Conservation (phyloP, 495 filamentous ascomycete genomes). For the Hypoxylon rickii region DNA sequence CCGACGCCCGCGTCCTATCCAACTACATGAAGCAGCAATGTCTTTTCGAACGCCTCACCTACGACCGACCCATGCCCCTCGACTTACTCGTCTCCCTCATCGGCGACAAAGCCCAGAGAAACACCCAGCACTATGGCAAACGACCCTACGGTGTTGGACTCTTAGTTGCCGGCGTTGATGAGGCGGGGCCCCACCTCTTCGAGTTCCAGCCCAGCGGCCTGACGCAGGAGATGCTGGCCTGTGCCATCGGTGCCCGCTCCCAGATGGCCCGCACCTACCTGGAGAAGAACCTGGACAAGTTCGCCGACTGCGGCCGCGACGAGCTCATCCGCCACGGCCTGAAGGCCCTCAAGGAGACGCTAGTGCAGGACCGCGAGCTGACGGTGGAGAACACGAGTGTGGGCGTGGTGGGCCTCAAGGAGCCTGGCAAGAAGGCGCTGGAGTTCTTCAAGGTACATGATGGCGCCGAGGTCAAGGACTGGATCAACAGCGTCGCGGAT, state of each 20-base stretch:
- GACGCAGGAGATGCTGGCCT: conserved; percentile 95
- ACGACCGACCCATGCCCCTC: conserved; percentile 88
- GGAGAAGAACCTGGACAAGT: conserved; percentile 85
- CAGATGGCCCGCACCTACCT: conserved; percentile 98
- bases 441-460: conserved; percentile 94
- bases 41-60: conserved; percentile 91
- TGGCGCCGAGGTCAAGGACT: conserved; percentile 81
- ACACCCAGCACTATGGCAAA: conserved; percentile 97
- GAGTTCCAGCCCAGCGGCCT: conserved; percentile 97
- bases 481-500: conserved; percentile 68
- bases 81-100: conserved; percentile 86
- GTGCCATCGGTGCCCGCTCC: conserved; percentile 90
- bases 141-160: conserved; percentile 96
- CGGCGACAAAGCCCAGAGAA: conserved; percentile 93
- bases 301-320: conserved; percentile 71
- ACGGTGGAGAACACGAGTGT: conserved; percentile 95
- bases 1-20: conserved; percentile 97
- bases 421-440: conserved; percentile 58
- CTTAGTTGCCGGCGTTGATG: conserved; percentile 91
- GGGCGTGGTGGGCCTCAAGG: conserved; percentile 73
- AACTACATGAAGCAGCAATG: conserved; percentile 99
- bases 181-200: conserved; percentile 90
- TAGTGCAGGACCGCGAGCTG: conserved; percentile 95
- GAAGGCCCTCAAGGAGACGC: conserved; percentile 88
- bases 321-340: conserved; percentile 90